Evolutionary conservation across 257 asterid species (phyloP), one percentile per base, ranked within the genome.

Genomic region (Petunia axillaris): DNA sequence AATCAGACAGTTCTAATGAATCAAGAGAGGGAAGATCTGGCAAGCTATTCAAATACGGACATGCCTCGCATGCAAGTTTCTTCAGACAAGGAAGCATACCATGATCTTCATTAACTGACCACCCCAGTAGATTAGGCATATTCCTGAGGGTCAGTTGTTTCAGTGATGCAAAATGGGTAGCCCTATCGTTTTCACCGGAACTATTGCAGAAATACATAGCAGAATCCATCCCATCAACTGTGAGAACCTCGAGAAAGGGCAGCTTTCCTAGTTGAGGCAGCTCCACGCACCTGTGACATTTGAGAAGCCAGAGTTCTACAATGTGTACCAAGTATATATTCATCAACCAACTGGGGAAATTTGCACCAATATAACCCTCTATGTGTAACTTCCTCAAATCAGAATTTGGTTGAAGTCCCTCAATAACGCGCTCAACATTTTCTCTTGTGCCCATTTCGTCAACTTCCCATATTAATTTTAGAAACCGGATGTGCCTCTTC

Each of bases 181-280:
- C 58, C 13, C 5, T 5, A 55, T 57, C 80, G n/a, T 4, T 48
- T 57, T 10, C 80, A 77, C 11, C 36, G 9, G 43, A 71, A 71
- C 25, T 16, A 62, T 64, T 15, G 4, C 43, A 77, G 71, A 77
- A 77, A 59, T 77, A 58, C 80, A 77, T 77, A 57, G 80, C 80
- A 41, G 80, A 43, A 57, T 77, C 80, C 82, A 79, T 79, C 25
- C 76, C 82, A 36, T 64, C 75, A 40, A 79, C 40, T 10, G 76
- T 79, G 50, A 79, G 76, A 64, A 35, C 76, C 16, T 63, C 75
- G 3, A 79, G 82, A 68, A 63, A 52, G 10, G 76, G 76, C n/a
- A 79, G 62, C 38, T 53, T 65, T 52, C 75, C 82, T 38, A 79
- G 82, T 7, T 40, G 76, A 46, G 76, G 82, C 63, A 79, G 82